Conservation (phyloP, 768 basidiomycete species). For the Infundibulicybe gibba region DNA sequence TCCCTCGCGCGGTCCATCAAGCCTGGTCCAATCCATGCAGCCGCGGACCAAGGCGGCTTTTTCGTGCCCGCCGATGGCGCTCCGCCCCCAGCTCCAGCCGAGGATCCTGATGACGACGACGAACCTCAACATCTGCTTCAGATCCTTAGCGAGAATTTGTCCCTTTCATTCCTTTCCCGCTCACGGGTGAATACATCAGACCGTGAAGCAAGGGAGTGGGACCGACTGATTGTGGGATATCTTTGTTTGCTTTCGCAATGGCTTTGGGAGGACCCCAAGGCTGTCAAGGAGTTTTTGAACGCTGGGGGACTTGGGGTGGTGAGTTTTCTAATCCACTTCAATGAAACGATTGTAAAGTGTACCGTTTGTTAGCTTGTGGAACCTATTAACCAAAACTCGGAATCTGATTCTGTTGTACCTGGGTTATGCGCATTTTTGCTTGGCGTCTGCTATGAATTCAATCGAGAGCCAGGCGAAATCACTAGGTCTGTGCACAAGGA, state of each 20-base stretch:
- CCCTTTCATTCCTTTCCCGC: constrained; percentile 78
- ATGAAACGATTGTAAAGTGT: background rate
- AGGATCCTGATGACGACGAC: constrained; percentile 52
- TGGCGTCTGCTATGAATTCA: constrained; percentile 94
- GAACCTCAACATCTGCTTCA: constrained; percentile 73
- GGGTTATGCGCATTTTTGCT: constrained; percentile 90
- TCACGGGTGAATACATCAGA: constrained; percentile 64
- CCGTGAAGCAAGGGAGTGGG: constrained; percentile 84
- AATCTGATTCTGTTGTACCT: constrained; percentile 82
- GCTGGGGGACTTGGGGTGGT: constrained; percentile 90
- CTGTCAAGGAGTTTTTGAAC: constrained; percentile 86
- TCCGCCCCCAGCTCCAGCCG: constrained; percentile 28
- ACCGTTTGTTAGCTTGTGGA: constrained; percentile 65
- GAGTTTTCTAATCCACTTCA: constrained; percentile 28
- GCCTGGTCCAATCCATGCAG: constrained; percentile 37
- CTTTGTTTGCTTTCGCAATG: constrained; percentile 83
- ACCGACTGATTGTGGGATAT: constrained; percentile 83
- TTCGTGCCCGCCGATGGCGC: constrained; percentile 76
- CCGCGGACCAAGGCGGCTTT: constrained; percentile 37
- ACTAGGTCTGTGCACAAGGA: constrained; percentile 54
- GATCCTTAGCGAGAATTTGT: constrained; percentile 86
- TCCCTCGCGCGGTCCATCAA: constrained; percentile 59
- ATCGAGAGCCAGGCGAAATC: constrained; percentile 92
- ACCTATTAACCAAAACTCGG: constrained; percentile 87
- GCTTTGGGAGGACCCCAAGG: constrained; percentile 94